Base-by-base conservation (phyloP, 2,329 filamentous ascomycete genomes). In the Microdochium paspali region DNA sequence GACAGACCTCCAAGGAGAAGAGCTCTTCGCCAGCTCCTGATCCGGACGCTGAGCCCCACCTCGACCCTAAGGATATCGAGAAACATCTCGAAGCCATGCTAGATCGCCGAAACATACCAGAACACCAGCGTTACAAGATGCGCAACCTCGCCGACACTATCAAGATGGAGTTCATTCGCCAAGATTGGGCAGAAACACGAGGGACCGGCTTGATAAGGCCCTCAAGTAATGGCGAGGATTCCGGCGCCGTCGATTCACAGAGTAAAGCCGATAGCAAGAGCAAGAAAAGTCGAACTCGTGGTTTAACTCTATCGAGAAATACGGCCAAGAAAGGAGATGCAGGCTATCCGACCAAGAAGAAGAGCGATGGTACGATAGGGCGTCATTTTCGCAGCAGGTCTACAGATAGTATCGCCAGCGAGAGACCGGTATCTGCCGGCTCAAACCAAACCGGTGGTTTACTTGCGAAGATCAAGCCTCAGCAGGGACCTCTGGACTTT, bases 71-170 rank as follows among this genome's bases (percentile, higher is more conserved):
- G 55, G 71, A 80, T 51, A 74, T 82, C 35, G 70, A 78, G 51
- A 67, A 65, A 49, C 76, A 80, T 52, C 72, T 81, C 44, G 79
- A 84, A 56, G 79, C 76, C 3, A 74, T 80, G 65, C 63, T 95
- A 65, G 89, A 95, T 62, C 82, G 90, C 18, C 80, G 91, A 53
- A 95, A 97, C 58, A 95, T 97, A 47, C 90, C 91, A 3, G 87
- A 94, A 59, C 87, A 95, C 53, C 90, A 95, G 73, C 79, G 91
- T 47, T 89, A 91, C 65, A 94, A 94, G 69, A 96, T 98, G 90
- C 80, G 91, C 43, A 90, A 84, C 48, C 72, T 98, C 50, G 89
- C 87, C 52, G 78, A 88, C 54, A 85, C 87, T 30, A 90, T 97
- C 70, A 98, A 98, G 68, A 87, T 90, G 61, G 90, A 97, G 61